Evolutionary conservation across 129 eudicot genomes (phyloP).

Genomic region (Lactuca sativa): DNA sequence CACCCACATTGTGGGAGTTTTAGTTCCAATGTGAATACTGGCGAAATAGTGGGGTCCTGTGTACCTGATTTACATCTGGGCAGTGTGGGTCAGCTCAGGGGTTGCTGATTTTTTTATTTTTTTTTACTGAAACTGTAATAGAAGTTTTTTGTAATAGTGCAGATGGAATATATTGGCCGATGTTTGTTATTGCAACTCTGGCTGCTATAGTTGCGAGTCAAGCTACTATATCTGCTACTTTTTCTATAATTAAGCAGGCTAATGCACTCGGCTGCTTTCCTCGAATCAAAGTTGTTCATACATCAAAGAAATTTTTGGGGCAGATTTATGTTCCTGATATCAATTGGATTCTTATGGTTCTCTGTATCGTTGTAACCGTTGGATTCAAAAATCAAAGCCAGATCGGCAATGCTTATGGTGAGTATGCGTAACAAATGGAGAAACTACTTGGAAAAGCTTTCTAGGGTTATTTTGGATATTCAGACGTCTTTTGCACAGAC

Average conservation of each 20-base stretch:
- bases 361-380: conserved; percentile 72
- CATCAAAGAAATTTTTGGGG: conserved; percentile 58
- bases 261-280: conserved; percentile 38
- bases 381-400: conserved; percentile 70
- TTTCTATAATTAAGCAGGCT: conserved; percentile 38
- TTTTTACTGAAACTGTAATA: background rate
- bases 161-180: conserved; percentile 65
- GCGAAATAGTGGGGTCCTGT: no score
- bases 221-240: conserved; percentile 42
- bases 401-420: conserved; percentile 83
- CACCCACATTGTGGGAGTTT: no score
- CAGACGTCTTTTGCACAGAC: no score
- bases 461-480: no score
- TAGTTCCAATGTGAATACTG: no score
- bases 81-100: no score
- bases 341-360: conserved; percentile 80
- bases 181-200: conserved; percentile 53
- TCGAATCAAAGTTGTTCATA: conserved; percentile 32
- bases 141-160: conserved; percentile 24
- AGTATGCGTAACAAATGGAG: background rate
- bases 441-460: no score
- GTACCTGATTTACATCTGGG: no score
- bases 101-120: no score
- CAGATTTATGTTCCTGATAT: conserved; percentile 78
- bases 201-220: conserved; percentile 64